Percentiles rank a stretch among this genome's conserved stretches.
These are phyloP conservation scores for Annulohypoxylon nitens DNA, from an alignment of 495 filamentous ascomycete species.

Conservation along the genomic window DNA sequence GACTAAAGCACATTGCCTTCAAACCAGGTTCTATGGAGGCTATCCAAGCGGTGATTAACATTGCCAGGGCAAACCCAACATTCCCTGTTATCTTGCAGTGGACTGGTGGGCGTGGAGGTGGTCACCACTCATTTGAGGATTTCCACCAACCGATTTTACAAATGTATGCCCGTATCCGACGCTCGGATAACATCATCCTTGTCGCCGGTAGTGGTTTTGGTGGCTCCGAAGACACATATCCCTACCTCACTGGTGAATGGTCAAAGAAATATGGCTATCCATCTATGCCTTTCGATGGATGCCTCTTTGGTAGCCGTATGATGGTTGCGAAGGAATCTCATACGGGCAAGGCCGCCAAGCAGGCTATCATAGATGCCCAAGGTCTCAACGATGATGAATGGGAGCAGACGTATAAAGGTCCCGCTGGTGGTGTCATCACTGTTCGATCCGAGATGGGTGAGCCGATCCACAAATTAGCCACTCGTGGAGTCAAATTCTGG, in stretches of 20 bases:
- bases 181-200: slow-evolving; percentile 86
- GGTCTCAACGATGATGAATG: slow-evolving; percentile 90
- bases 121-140: slow-evolving; percentile 95
- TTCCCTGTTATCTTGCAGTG: slow-evolving; percentile 94
- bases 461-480: slow-evolving; percentile 98
- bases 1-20: slow-evolving; percentile 93
- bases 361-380: slow-evolving; percentile 91
- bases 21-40: slow-evolving; percentile 92
- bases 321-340: slow-evolving; percentile 97
- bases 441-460: slow-evolving; percentile 99
- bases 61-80: slow-evolving; percentile 88
- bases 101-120: slow-evolving; percentile 94
- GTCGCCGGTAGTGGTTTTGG: slow-evolving; percentile 94
- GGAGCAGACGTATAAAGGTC: slow-evolving; percentile 96
- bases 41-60: slow-evolving; percentile 91
- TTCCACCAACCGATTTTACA: slow-evolving; percentile 94
- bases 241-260: slow-evolving; percentile 91
- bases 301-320: slow-evolving; percentile 89
- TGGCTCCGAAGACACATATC: slow-evolving; percentile 90
- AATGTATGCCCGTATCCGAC: slow-evolving; percentile 87
- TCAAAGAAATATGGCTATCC: slow-evolving; percentile 87
- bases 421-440: slow-evolving; percentile 95
- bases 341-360: slow-evolving; percentile 92
- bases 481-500: slow-evolving; percentile 94
- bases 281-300: slow-evolving; percentile 93